Evolutionary conservation across 768 basidiomycete genomes (phyloP), one percentile per base, ranked within the genome.

Genomic region (Amanita rimosa): DNA sequence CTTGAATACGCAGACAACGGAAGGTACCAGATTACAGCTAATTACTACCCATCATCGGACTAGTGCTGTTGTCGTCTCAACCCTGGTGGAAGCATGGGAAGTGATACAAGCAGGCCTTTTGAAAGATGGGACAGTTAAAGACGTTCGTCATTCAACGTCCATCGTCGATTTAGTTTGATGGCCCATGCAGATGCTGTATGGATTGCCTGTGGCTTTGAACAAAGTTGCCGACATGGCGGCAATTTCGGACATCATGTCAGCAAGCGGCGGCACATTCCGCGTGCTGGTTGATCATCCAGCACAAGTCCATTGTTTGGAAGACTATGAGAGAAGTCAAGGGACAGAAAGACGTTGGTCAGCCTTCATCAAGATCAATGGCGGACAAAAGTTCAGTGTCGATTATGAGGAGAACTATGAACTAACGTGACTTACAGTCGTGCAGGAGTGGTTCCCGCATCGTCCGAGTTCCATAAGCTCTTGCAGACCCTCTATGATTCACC

Each of bases 361-460:
- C 0, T 92, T 91, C 60, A 72, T 93, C 51, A 92, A 92, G 67
- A 64, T 91, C 31, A 85, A 92, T 54, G 79, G 79, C 6, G 87
- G 84, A 24, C 75, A 79, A 55, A 79, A 81, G 88, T 90, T 63
- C 58, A 83, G 53, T 26, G 38, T 14, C 36, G 22, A 19, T 26
- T 33, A 29, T 39, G 14, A 21, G 10, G 45, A 37, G 17, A 14
- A 36, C 24, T 7, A 21, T 44, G 10, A 44, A 52, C 52, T 61
- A 34, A 62, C 52, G 48, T 33, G 51, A 17, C 33, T 35, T 51
- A 19, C 57, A 88, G 89, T 56, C 87, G 89, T 35, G 85, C 89
- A 27, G 89, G 90, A 9, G 67, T 83, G 16, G 64, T 69, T 6
- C 73, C 77, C 1, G 61, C 64, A 2, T 77, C 82, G 8, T 64